Evolutionary conservation across 345 rosid species (phyloP), one percentile per base, ranked within the genome.

Genomic region (thale cress (Arabidopsis thaliana)): DNA sequence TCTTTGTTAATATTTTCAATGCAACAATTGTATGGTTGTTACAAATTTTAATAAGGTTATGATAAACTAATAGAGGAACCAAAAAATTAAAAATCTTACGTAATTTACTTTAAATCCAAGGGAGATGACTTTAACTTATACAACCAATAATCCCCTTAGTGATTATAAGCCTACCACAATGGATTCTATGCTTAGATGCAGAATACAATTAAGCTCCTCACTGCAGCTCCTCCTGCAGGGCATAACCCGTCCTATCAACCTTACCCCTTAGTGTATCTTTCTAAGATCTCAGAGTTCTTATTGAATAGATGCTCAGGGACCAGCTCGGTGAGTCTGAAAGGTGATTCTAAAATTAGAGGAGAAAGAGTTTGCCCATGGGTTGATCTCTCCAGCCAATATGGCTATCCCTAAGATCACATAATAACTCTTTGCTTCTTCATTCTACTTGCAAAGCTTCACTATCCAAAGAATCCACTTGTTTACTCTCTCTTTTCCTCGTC

Each of bases 401-500:
- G 38, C 68, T 22, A 50, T 53, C 45, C 37, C 76, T 53, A 70
- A 56, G 59, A 64, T 64, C 30, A 77, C 3, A 45, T 53, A 45
- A 69, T 70, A 30, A 61, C 42, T 53, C 46, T 65, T 30, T 77
- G 24, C 62, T 64, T 48, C 67, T 64, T 56, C 67, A 78, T 24
- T 71, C 62, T 77, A 71, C 44, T 61, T 62, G 52, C n/a, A 55
- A 62, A 36, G 80, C 75, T 55, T 77, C 65, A 63, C 33, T 57
- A 63, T 70, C 71, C 20, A 45, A 41, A 45, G 59, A 77, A 33
- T 38, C 77, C 50, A 58, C 49, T 59, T 78, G 63, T 66, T 78
- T 66, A 33, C 22, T 51, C 58, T 78, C 77, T 72, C 69, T 65
- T 65, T 72, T 78, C 42, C 42, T 78, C 51, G 77, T 72, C 73